Evolutionary conservation across 768 basidiomycete species (phyloP), one percentile per base, ranked within the genome.

Genomic region (Cystofilobasidium macerans): DNA sequence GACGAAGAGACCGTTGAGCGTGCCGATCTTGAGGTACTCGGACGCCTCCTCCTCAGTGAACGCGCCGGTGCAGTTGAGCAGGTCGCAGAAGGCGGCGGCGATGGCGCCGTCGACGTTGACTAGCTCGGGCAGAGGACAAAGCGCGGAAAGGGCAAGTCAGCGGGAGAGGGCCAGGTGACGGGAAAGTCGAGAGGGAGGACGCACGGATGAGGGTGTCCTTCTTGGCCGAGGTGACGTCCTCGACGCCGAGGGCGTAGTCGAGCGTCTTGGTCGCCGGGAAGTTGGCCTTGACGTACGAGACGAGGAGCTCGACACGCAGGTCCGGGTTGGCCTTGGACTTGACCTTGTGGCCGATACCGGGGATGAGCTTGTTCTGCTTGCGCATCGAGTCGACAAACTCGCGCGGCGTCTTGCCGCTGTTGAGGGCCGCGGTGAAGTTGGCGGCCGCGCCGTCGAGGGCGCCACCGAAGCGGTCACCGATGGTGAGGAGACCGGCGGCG

Each of bases 311-410:
- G 68, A 79, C 78, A 69, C 78, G 78, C 54, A 89, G 81, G 81
- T 92, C 89, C 57, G 89, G 90, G 83, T 93, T 93, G 79, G 89
- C 92, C 70, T 91, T 88, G 70, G 87, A 90, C 85, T 99, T 99
- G 82, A 99, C 95, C 84, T 98, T 98, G 85, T 99, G 94, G 54
- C 94, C 94, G 71, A 99, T 99, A 81, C 94, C 94, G 71, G 86
- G 87, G 81, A 97, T 94, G 69, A 95, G 85, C 78, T 91, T 91
- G 82, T 94, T 95, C 33, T 85, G 85, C 79, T 92, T 92, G 73
- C 92, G 83, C 72, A 86, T 86, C 71, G 85, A 83, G 77, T 94
- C 94, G 71, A 99, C 94, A 71, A 99, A 98, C 77, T 99, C 93
- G 73, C 94, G 84, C n/a, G 94, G 93, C 8, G 91, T 97, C 71